Base-by-base conservation (phyloP, 768 basidiomycete genomes). In the Sarcomyxa edulis region DNA sequence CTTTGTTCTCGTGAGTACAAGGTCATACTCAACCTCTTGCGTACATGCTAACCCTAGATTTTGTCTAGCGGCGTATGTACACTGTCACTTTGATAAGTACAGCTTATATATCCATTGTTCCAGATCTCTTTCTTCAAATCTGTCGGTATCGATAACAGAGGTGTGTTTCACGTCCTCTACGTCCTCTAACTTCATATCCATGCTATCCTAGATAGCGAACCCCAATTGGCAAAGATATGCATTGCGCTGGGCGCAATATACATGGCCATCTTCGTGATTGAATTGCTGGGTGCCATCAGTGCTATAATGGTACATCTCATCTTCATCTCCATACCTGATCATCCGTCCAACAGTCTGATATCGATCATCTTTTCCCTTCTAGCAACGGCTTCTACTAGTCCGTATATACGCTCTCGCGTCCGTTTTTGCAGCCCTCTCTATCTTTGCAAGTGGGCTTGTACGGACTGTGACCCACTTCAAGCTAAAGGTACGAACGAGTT, bases 61-160 rank as follows among this genome's bases (percentile, higher is more conserved):
- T 64, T 68, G 56, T 38, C 65, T 45, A 24, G 9, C 10, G 20
- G 34, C 9, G 43, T 36, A 24, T 40, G 41, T 22, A 2, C 7
- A 8, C 12, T 39, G 42, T 31, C 32, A 41, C 35, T 6, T 7
- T 22, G 23, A 18, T 19, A 15, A 12, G 20, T 12, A 15, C 23
- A 20, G 33, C 41, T 23, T 43, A 36, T 14, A 10, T 22, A 10
- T 19, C 18, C 9, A 11, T 34, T 10, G 9, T 15, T 39, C 4
- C 48, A 84, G 84, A 71, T 86, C 47, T 65, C 72, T n/a, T 72
- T 71, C 46, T 84, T 83, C 56, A 68, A 71, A 46, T 71, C 69
- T 44, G 71, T 74, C 35, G 53, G 56, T 4, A 54, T 71, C 14
- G 77, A 73, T 35, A 53, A 68, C 21, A 46, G 49, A 6, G 61